Evolutionary conservation across 805 yeast genomes (phyloP), one percentile per base, ranked within the genome.

Genomic region (Saccharomyces paradoxus): DNA sequence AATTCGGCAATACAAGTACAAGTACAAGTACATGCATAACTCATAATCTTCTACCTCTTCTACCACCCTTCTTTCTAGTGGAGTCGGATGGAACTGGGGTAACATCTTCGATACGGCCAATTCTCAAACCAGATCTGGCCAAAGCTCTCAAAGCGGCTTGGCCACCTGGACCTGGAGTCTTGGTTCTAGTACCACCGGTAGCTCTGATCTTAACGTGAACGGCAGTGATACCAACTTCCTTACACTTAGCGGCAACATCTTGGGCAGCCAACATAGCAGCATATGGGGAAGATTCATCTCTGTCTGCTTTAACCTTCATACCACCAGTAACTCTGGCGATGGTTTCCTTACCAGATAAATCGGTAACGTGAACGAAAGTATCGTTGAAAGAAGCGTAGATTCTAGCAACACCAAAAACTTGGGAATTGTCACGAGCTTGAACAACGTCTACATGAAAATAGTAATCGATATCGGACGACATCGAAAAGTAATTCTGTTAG

Each of bases 191-290:
- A 86, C 99, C 99, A 86, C 99, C 99, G 70, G 97, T 92, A 77
- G 97, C 99, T 89, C 99, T 91, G 80, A 94, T 85, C 85, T 94
- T 94, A 78, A 94, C 83, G 86, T 94, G 99, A 74, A 94, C 96
- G 67, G 99, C 99, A 71, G 96, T 94, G 77, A 94, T 92, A 78
- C 99, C 99, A 67, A 94, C 97, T 84, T 94, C 99, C 86, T 91
- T 92, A 86, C 97, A 91, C 80, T 87, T 90, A 70, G 77, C 92
- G 73, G 99, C 99, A 73, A 87, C 99, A 75, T 95, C 99, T 84
- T 94, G 99, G 68, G 99, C 97, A 77, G 99, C 99, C 84, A 94
- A 87, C 99, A 94, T 94, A 75, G 97, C 99, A 76, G 99, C 99
- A 87, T 94, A 94, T 79, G 99, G 99, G 67, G 99, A 89, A 63